Conservation (phyloP, 2,329 filamentous ascomycete species). For the Laburnicola sp. region DNA sequence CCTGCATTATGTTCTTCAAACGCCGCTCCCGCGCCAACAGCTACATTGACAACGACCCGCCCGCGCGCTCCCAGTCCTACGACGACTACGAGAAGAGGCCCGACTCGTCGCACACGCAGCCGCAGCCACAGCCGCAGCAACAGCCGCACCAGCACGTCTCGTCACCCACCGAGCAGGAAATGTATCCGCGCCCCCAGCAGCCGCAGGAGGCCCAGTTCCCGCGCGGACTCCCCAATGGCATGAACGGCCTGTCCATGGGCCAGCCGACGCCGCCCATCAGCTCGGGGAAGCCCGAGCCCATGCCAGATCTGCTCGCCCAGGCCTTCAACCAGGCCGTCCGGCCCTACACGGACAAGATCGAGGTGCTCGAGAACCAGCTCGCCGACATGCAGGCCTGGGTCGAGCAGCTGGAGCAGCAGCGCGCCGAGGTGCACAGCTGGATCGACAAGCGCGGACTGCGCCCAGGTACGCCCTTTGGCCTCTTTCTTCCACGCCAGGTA, state of each 20-base stretch:
- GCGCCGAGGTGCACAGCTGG: slow-evolving; percentile 57
- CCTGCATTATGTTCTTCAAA: slow-evolving; percentile 54
- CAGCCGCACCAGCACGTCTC: slow-evolving; percentile 33
- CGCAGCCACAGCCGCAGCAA: slow-evolving; percentile 23
- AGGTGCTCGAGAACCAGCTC: slow-evolving; percentile 55
- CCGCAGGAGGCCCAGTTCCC: slow-evolving; percentile 43
- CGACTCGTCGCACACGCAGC: slow-evolving; percentile 27
- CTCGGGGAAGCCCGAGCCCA: slow-evolving; percentile 43
- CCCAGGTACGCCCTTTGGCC: slow-evolving; percentile 48
- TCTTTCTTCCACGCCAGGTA: background rate
- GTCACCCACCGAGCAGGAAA: slow-evolving; percentile 39
- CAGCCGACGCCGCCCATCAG: slow-evolving; percentile 30
- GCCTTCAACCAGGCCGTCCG: slow-evolving; percentile 58
- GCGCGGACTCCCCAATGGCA: slow-evolving; percentile 21
- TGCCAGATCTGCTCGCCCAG: slow-evolving; percentile 55
- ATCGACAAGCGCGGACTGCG: slow-evolving; percentile 59
- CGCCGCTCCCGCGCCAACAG: slow-evolving; percentile 51
- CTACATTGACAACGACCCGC: slow-evolving; percentile 54
- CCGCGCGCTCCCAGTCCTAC: slow-evolving; percentile 45
- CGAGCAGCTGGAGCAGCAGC: slow-evolving; percentile 56
- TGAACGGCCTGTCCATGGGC: slow-evolving; percentile 24
- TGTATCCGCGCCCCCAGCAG: slow-evolving; percentile 51
- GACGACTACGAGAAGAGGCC: slow-evolving; percentile 48
- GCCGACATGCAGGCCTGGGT: slow-evolving; percentile 55
- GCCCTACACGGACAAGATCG: slow-evolving; percentile 58